A percentile compares a stretch with the other conserved stretches of the same genome.
These are phyloP conservation scores for Tetrapisispora taiwanensis DNA, from an alignment of 805 yeast species.

Conservation along the genomic window DNA sequence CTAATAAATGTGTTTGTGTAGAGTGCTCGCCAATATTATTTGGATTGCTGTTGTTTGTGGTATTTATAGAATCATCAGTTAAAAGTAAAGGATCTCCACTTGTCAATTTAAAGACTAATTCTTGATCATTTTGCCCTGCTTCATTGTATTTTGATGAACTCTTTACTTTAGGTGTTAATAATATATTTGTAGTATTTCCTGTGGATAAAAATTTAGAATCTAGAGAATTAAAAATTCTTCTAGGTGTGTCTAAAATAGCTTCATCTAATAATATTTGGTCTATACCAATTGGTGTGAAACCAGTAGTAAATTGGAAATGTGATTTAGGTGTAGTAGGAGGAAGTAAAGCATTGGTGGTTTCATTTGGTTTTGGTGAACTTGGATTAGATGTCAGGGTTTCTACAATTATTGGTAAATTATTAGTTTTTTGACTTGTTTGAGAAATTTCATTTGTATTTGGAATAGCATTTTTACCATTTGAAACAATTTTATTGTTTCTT, in stretches of 20 bases:
- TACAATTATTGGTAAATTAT: not conserved
- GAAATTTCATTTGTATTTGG: not conserved
- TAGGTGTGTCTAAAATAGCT: constrained; percentile 4
- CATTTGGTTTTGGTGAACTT: constrained; percentile 1
- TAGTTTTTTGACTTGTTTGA: not conserved
- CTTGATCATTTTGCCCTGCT: constrained; percentile 2
- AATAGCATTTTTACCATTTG: not conserved
- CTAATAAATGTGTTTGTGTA: not conserved
- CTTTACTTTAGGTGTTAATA: constrained; percentile 11
- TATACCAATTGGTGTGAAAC: constrained; percentile 19
- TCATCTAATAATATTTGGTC: constrained; percentile 18
- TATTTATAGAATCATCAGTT: constrained; percentile 22
- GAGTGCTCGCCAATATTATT: constrained; percentile 1
- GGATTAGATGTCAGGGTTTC: not conserved
- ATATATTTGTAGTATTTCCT: not conserved
- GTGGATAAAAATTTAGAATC: not conserved
- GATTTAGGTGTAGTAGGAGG: constrained; percentile 22
- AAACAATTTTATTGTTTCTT: constrained; percentile 13
- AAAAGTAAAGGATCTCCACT: constrained; percentile 27
- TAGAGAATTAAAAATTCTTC: not conserved
- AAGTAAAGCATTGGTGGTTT: not conserved
- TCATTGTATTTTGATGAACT: constrained; percentile 4
- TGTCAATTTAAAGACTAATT: constrained; percentile 23
- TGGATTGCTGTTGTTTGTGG: constrained; percentile 11
- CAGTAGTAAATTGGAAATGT: constrained; percentile 17